Conservation (phyloP, 768 basidiomycete species). For the Mrakia frigida region DNA sequence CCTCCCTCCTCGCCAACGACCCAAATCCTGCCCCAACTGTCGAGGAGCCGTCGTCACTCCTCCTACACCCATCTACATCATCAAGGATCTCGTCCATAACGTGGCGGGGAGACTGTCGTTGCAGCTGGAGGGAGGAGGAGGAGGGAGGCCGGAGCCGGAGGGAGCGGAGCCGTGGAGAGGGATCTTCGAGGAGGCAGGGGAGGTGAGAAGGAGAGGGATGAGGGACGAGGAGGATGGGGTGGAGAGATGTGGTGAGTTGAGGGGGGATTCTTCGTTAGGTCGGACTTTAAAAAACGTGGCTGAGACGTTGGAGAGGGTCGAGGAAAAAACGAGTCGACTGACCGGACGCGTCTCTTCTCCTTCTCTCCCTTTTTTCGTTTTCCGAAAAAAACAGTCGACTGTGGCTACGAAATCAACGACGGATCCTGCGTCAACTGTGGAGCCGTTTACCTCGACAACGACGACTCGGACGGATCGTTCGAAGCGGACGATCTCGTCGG, state of each 20-base stretch:
- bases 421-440: conserved; percentile 7
- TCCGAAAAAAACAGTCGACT: not conserved
- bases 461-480: conserved; percentile 1
- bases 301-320: too few relatives aligned
- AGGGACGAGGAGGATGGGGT: conserved; percentile 11
- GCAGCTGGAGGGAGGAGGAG: conserved; percentile 7
- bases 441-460: not conserved
- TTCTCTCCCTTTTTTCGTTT: not conserved
- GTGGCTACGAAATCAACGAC: conserved; percentile 6
- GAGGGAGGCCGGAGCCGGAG: not conserved
- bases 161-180: conserved; percentile 16
- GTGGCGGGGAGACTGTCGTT: conserved; percentile 2
- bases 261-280: too few relatives aligned
- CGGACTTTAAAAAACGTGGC: too few relatives aligned
- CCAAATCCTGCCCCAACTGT: conserved; percentile 22
- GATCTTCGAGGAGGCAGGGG: conserved; percentile 17
- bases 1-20: conserved; percentile 1
- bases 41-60: not conserved
- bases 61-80: conserved; percentile 22
- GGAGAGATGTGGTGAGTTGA: conserved; percentile 2
- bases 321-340: too few relatives aligned
- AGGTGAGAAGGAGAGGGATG: not conserved
- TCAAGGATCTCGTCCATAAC: conserved; percentile 28
- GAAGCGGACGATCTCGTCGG: conserved; percentile 11
- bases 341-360: not conserved